Percentiles rank a stretch among this genome's conserved stretches.
Evolutionary conservation across 805 yeast genomes (phyloP).

Genomic region (Candida sithepensis): DNA sequence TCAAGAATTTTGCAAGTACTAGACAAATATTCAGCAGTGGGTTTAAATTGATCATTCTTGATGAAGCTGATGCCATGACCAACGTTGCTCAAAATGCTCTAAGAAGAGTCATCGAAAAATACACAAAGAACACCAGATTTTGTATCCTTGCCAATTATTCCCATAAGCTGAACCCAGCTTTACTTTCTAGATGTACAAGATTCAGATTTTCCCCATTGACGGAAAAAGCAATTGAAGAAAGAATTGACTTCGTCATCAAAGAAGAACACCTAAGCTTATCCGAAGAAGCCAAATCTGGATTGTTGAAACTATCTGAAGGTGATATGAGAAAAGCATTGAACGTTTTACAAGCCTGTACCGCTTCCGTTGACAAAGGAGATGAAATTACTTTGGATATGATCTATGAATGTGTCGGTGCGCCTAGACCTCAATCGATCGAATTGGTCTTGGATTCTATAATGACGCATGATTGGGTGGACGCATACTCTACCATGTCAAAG

Average conservation of each 20-base stretch:
- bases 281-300: constrained; percentile 57
- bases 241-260: constrained; percentile 66
- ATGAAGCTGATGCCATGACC: constrained; percentile 96
- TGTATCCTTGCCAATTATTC: constrained; percentile 95
- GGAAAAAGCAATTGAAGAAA: constrained; percentile 59
- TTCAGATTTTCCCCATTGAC: constrained; percentile 87
- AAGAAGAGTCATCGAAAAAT: constrained; percentile 83
- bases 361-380: constrained; percentile 53
- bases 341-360: constrained; percentile 90
- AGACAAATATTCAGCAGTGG: constrained; percentile 86
- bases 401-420: constrained; percentile 94
- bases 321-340: constrained; percentile 96
- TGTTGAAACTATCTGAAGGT: constrained; percentile 76
- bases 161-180: constrained; percentile 92
- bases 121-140: constrained; percentile 91
- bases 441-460: constrained; percentile 71
- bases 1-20: constrained; percentile 94
- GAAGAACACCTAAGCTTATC: constrained; percentile 60
- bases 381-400: constrained; percentile 71
- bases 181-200: constrained; percentile 90
- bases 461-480: constrained; percentile 84
- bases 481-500: constrained; percentile 61
- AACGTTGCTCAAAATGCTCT: constrained; percentile 81
- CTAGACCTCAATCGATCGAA: constrained; percentile 82
- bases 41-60: constrained; percentile 86